Evolutionary conservation across 2,329 filamentous ascomycete genomes (phyloP).

Genomic region (Colletotrichum liriopes): DNA sequence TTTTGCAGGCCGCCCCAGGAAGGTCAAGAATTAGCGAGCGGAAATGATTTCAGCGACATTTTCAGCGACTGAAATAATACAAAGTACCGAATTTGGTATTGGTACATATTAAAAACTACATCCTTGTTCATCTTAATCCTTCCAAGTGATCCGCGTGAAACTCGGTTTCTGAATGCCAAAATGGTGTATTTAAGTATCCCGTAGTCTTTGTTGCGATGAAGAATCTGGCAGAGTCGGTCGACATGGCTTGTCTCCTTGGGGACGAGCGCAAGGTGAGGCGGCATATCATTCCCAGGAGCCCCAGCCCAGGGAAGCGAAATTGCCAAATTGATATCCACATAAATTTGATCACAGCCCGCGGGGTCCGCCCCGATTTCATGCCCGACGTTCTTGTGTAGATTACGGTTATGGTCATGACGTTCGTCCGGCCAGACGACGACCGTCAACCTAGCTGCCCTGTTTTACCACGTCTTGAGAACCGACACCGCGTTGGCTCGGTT

Average conservation of each 20-base stretch:
- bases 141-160: neutral
- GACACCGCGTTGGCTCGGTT: too few species aligned
- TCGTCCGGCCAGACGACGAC: too few species aligned
- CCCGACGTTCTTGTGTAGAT: too few species aligned
- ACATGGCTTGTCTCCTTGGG: neutral
- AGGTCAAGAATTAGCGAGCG: slow-evolving; percentile 32
- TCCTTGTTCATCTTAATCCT: neutral
- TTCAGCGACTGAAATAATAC: slow-evolving; percentile 8
- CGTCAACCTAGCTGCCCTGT: too few species aligned
- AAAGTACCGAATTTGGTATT: slow-evolving; percentile 10
- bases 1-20: slow-evolving; percentile 12
- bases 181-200: neutral
- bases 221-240: neutral
- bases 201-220: neutral
- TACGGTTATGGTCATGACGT: too few species aligned
- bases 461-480: too few species aligned
- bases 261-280: slow-evolving; percentile 83
- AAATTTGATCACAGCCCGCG: too few species aligned
- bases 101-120: neutral
- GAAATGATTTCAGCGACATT: slow-evolving; percentile 33
- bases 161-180: neutral
- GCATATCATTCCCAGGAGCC: slow-evolving; percentile 88
- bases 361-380: too few species aligned
- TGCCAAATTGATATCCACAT: slow-evolving; percentile 63
- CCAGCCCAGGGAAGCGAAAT: slow-evolving; percentile 77